Evolutionary conservation across 306 rosid genomes (phyloP), one percentile per base, ranked within the genome.

Genomic region (Vigna mungo): DNA sequence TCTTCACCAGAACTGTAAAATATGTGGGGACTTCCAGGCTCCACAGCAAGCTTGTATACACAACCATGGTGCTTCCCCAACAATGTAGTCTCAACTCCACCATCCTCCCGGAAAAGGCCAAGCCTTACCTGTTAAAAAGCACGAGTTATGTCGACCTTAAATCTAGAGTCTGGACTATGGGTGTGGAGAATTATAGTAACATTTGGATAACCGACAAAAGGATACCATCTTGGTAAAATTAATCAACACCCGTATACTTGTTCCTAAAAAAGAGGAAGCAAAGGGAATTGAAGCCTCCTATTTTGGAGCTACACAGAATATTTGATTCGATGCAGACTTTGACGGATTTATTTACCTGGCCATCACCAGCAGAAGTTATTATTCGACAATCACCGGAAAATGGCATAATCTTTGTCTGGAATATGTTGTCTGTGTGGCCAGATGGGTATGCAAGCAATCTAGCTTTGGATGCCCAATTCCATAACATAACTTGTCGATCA

Each of bases 1-100:
- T 89, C 94, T 87, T 82, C 90, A 25, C 91, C 90, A 27, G 87
- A 84, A 71, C 94, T 89, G 71, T 89, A 89, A 49, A 89, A 46
- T 63, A 84, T 76, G 78, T 86, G 74, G 18, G 90, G 87, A 77
- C 86, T 87, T 78, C 90, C 91, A 41, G 90, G 91, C 91, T 89
- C 94, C 78, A 87, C 44, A 21, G 91, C 91, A 78, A 89, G 90
- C 85, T 87, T 83, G 85, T 84, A 83, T 36, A 80, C 91, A 80
- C 66, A 66, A 53, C 89, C 88, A 20, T 32, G 68, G 79, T 88
- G 89, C 79, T 65, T 86, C 66, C 88, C 90, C 79, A 89, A 82
- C 82, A 44, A n/a, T 69, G 76, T 78, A 21, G 90, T 85, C 64
- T 82, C 75, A 49, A 87, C 85, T 63, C 17, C 51, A 55, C 88